Evolutionary conservation across 2,329 filamentous ascomycete species (phyloP), one percentile per base, ranked within the genome.

Genomic region (Cladophialophora exuberans): DNA sequence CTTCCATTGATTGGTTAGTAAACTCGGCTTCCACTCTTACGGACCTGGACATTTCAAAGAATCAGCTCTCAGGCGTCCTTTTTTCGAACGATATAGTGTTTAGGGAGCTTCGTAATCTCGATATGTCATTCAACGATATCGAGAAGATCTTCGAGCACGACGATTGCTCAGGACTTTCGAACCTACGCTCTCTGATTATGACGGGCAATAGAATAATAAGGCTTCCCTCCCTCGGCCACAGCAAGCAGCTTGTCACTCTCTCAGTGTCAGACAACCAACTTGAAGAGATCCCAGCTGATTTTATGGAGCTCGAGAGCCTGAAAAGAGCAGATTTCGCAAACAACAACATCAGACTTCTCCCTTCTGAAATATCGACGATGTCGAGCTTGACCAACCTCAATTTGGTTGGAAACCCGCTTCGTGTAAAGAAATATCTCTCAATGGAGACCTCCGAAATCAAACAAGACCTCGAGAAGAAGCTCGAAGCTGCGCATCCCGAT

Each of bases 331-430:
- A 97, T 69, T 87, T 97, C 62, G 89, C 88, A 0, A 85, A 87
- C 62, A 99, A 99, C 66, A 85, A 94, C 60, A 84, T 99, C 43
- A 84, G 83, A 2, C 77, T 83, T 10, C 71, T 99, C 6, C 89
- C 94, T 25, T 81, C 89, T 0, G 85, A 85, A 61, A 83, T 97
- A 54, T 88, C 87, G 4, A 76, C 83, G 22, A 96, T 97, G 90
- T 84, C 90, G 4, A 85, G 74, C 39, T 75, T 99, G 7, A 80
- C 84, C 17, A 86, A 86, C 67, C 81, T 97, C 36, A 84, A 86
- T 3, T 77, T 99, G 26, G 86, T 85, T 38, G 91, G 90, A n/a
- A 99, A 99, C 65, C 94, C 94, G 0, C 76, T 99, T 11, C 82
- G 89, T 11, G 91, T 97, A 68, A 91, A 88, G 68, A 96, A 91